These are phyloP conservation scores for Bruguiera gymnorhiza DNA, from an alignment of 345 rosid species.

Conservation along the genomic window DNA sequence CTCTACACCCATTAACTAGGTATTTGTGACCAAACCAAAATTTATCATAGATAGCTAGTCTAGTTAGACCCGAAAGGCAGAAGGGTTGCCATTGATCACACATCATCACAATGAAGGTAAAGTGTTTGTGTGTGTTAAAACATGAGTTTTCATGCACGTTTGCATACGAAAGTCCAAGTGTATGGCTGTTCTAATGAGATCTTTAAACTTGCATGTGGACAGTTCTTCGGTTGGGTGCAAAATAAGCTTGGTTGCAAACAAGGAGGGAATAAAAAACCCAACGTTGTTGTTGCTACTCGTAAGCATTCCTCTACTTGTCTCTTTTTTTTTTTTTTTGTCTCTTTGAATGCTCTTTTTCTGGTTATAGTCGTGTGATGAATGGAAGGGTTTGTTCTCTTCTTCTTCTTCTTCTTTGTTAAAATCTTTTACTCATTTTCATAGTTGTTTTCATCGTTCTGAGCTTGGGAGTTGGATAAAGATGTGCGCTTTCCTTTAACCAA, in stretches of 20 bases:
- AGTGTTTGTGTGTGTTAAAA: not conserved
- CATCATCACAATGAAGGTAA: constrained; percentile 44
- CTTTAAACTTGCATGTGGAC: constrained; percentile 16
- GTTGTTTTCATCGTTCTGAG: too few relatives aligned
- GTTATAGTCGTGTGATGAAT: too few relatives aligned
- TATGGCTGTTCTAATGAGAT: not conserved
- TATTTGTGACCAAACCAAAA: not conserved
- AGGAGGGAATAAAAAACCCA: constrained; percentile 43
- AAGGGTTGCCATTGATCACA: not conserved
- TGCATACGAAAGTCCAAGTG: not conserved
- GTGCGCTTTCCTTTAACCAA: too few relatives aligned
- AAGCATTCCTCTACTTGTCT: constrained; percentile 27
- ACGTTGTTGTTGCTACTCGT: constrained; percentile 52
- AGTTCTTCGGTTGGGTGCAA: constrained; percentile 91
- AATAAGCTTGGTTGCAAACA: constrained; percentile 70
- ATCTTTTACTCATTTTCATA: too few relatives aligned
- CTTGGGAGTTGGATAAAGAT: too few relatives aligned
- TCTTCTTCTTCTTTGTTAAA: too few relatives aligned
- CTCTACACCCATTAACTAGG: not conserved
- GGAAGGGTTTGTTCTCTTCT: too few relatives aligned
- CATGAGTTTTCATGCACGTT: not conserved
- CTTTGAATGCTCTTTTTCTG: too few relatives aligned
- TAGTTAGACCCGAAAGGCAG: not conserved
- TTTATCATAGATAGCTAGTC: too few relatives aligned
- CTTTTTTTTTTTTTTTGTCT: not conserved